These are phyloP conservation scores for Babesia ovata DNA, from an alignment of 169 alveolate species.

Conservation along the genomic window DNA sequence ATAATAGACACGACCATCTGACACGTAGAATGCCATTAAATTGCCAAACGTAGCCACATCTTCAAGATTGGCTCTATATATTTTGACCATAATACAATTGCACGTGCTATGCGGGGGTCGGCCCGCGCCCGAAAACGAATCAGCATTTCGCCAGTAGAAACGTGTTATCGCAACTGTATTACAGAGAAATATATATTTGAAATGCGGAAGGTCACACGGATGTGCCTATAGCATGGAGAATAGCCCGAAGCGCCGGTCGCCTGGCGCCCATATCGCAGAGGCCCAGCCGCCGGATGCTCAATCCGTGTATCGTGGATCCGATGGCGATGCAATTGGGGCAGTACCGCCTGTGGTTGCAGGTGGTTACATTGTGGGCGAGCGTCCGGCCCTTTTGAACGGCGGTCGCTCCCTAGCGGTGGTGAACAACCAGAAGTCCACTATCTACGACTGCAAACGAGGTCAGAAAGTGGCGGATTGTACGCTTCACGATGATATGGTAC, in stretches of 20 bases:
- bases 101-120: not conserved
- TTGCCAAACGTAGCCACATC: too few species aligned
- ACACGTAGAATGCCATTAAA: too few species aligned
- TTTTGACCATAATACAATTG: not conserved
- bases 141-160: not conserved
- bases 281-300: not conserved
- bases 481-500: constrained; percentile 46
- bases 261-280: not conserved
- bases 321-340: constrained; percentile 1
- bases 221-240: not conserved
- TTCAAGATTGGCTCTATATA: too few species aligned
- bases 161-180: not conserved
- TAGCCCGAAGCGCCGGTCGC: constrained; percentile 1
- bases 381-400: constrained; percentile 33
- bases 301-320: too few species aligned
- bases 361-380: constrained; percentile 60
- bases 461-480: constrained; percentile 27
- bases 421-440: constrained; percentile 57
- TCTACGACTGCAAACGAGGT: constrained; percentile 43
- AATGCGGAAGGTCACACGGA: not conserved
- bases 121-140: not conserved
- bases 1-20: too few species aligned
- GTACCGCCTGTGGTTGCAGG: constrained; percentile 29
- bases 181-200: not conserved
- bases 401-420: constrained; percentile 34